Conservation (phyloP, 2,329 filamentous ascomycete species). For the Clarireedia sp. region DNA sequence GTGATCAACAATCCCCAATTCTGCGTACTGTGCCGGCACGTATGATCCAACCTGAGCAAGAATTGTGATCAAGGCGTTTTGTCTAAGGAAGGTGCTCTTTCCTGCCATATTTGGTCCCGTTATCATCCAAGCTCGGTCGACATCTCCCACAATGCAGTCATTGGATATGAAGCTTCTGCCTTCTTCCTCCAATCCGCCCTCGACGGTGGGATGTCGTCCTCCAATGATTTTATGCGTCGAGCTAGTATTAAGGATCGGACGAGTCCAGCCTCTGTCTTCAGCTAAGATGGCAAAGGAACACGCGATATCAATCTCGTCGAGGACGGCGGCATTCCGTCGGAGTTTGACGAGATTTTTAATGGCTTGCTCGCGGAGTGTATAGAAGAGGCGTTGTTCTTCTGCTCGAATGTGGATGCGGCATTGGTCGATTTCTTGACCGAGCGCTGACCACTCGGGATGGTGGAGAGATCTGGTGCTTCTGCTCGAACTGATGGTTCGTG, state of each 20-base stretch:
- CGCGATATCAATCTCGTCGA: conserved; percentile 88
- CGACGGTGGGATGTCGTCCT: conserved; percentile 88
- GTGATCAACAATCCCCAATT: conserved; percentile 88
- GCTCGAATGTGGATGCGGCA: conserved; percentile 67
- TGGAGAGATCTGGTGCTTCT: conserved; percentile 83
- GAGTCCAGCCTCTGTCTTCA: conserved; percentile 60
- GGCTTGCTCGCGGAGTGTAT: conserved; percentile 64
- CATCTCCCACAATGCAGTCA: conserved; percentile 70
- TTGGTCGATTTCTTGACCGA: conserved; percentile 75
- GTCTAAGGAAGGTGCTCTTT: conserved; percentile 90
- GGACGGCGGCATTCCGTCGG: conserved; percentile 78
- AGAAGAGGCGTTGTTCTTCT: conserved; percentile 79
- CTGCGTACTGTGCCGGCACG: conserved; percentile 79
- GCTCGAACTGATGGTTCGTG: conserved; percentile 62
- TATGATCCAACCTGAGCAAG: conserved; percentile 89
- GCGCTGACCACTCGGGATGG: conserved; percentile 70
- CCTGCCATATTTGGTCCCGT: conserved; percentile 96
- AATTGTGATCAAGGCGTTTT: conserved; percentile 91
- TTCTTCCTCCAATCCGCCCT: conserved; percentile 68
- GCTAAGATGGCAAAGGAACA: conserved; percentile 80
- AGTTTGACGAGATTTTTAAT: conserved; percentile 77
- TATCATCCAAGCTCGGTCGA: conserved; percentile 60
- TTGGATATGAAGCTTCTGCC: conserved; percentile 79
- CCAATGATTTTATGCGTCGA: conserved; percentile 69
- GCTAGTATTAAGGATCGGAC: conserved; percentile 62